Evolutionary conservation across 495 filamentous ascomycete species (phyloP).

Genomic region (Cairneyella variabilis): DNA sequence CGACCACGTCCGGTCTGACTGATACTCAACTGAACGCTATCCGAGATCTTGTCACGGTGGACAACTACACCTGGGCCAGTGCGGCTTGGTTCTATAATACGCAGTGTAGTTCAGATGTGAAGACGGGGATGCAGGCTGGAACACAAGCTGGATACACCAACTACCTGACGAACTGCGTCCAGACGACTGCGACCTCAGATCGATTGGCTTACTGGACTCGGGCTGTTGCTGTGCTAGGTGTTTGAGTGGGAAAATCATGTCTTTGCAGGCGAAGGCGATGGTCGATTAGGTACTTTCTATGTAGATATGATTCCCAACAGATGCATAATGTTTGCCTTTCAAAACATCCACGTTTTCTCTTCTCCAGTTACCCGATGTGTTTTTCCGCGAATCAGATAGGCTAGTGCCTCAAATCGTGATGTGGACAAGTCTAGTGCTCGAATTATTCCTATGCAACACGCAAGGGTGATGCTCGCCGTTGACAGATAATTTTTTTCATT

Average conservation of each 20-base stretch:
- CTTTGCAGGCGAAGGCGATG: constrained; percentile 18
- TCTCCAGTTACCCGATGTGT: no score
- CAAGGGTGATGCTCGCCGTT: no score
- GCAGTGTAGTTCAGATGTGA: constrained; percentile 54
- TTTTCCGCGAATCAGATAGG: no score
- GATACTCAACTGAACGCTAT: constrained; percentile 40
- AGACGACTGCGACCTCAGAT: constrained; percentile 42
- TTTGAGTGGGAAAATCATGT: constrained; percentile 11
- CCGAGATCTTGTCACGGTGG: constrained; percentile 52
- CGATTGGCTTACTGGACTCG: constrained; percentile 53
- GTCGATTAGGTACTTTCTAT: no score
- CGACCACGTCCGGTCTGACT: constrained; percentile 21
- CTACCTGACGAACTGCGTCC: constrained; percentile 70
- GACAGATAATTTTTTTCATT: no score
- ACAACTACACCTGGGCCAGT: constrained; percentile 66
- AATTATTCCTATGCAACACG: neutral
- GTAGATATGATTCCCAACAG: no score
- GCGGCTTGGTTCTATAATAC: constrained; percentile 72
- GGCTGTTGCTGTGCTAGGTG: constrained; percentile 40
- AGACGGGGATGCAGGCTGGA: constrained; percentile 47
- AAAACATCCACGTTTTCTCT: no score
- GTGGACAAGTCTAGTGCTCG: no score
- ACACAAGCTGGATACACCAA: constrained; percentile 51
- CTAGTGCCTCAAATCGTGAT: no score
- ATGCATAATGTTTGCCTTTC: no score